A percentile compares a stretch with the other conserved stretches of the same genome.
Conservation (phyloP, 2,329 filamentous ascomycete genomes). For the Verticillium zaregamsianum region DNA sequence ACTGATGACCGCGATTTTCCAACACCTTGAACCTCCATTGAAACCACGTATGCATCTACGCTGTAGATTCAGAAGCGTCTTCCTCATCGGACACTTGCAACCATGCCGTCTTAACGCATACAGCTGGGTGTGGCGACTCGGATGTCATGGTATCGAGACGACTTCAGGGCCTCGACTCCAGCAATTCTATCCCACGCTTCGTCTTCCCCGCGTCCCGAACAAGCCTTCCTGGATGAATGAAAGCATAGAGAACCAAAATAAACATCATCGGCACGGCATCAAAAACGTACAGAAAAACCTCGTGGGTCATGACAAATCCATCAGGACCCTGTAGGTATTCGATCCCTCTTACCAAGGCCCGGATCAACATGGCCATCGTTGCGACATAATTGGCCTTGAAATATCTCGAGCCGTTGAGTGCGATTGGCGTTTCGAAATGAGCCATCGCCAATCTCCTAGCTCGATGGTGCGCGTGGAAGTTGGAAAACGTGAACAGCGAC, state of each 20-base stretch:
- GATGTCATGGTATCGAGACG: too few species aligned
- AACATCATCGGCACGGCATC: constrained; percentile 34
- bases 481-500: constrained; percentile 31
- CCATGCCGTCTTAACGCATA: too few species aligned
- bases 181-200: neutral
- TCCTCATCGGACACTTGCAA: too few species aligned
- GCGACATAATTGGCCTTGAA: constrained; percentile 13
- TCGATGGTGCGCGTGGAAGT: constrained; percentile 1
- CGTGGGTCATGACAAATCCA: constrained; percentile 34
- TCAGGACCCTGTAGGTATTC: constrained; percentile 14
- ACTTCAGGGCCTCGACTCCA: neutral
- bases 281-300: constrained; percentile 37
- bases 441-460: neutral
- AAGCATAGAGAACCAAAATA: constrained; percentile 26
- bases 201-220: constrained; percentile 5
- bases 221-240: constrained; percentile 12
- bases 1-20: too few species aligned
- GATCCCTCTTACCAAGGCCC: constrained; percentile 14
- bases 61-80: too few species aligned
- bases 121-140: too few species aligned
- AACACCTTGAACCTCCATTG: too few species aligned
- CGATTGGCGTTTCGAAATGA: neutral
- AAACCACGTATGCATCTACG: too few species aligned
- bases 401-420: constrained; percentile 11
- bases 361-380: constrained; percentile 9